phyloP scores from a whole-genome alignment of 2,329 filamentous ascomycete species.

The Claviceps humidiphila region DNA sequence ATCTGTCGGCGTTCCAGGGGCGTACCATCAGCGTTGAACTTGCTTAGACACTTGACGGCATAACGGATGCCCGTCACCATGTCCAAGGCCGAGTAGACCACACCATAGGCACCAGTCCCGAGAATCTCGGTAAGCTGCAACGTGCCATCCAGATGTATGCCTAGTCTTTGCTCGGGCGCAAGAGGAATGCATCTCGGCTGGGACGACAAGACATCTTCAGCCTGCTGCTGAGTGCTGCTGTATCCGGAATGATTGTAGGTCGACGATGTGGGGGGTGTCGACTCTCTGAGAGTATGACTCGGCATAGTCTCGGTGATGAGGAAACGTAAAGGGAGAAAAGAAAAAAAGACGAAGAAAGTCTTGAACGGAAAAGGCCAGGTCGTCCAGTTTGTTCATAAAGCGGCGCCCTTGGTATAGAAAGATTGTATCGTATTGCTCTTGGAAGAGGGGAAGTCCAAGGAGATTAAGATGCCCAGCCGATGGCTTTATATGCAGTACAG shows the following conservation, averaged over 20 bases:
- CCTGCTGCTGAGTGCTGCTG: slow-evolving; percentile 12
- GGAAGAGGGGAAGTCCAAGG: too few relatives aligned
- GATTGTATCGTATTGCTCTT: too few relatives aligned
- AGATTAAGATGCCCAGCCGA: too few relatives aligned
- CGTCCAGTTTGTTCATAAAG: neutral
- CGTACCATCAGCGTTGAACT: slow-evolving; percentile 58
- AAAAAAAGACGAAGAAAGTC: neutral
- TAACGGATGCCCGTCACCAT: slow-evolving; percentile 70
- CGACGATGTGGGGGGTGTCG: slow-evolving; percentile 44
- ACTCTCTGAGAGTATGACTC: slow-evolving; percentile 42
- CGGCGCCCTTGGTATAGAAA: neutral
- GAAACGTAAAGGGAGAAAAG: slow-evolving; percentile 7
- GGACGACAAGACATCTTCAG: slow-evolving; percentile 23
- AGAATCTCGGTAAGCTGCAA: slow-evolving; percentile 75
- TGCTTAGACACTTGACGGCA: slow-evolving; percentile 95
- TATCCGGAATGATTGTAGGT: slow-evolving; percentile 35
- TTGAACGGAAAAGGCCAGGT: neutral
- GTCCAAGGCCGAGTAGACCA: slow-evolving; percentile 84
- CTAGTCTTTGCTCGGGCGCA: slow-evolving; percentile 73
- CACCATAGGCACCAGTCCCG: slow-evolving; percentile 89
- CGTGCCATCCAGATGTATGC: slow-evolving; percentile 67
- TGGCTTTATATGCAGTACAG: too few relatives aligned
- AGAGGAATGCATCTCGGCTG: slow-evolving; percentile 40
- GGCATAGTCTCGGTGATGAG: slow-evolving; percentile 36
- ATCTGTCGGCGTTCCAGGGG: slow-evolving; percentile 72